phyloP scores from a whole-genome alignment of 2,329 filamentous ascomycete genomes.

The Pseudogymnoascus sp. region DNA sequence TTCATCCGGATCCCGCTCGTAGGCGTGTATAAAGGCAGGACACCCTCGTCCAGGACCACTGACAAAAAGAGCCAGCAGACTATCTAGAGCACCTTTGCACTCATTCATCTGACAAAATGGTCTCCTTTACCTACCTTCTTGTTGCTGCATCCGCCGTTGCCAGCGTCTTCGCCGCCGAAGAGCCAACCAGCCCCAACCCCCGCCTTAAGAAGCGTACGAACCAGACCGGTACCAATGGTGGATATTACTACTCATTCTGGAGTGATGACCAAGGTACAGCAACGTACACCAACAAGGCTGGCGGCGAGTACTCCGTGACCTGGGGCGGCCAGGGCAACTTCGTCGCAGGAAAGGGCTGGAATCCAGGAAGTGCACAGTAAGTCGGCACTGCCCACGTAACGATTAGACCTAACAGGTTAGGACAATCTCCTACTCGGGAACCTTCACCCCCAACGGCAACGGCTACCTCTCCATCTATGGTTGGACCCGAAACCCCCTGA shows the following conservation, averaged over 20 bases:
- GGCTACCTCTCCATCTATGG: slow-evolving; percentile 48
- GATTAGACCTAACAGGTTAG: slow-evolving; percentile 18
- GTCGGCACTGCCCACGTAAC: not conserved
- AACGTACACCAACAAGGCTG: slow-evolving; percentile 46
- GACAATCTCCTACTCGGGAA: slow-evolving; percentile 35
- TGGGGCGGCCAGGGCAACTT: slow-evolving; percentile 41
- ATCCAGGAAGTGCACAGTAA: slow-evolving; percentile 24
- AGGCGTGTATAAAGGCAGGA: not conserved
- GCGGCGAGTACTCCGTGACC: slow-evolving; percentile 41
- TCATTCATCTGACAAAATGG: not conserved
- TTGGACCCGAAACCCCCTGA: slow-evolving; percentile 44
- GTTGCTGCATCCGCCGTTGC: not conserved
- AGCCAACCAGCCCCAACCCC: slow-evolving; percentile 1
- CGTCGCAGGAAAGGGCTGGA: slow-evolving; percentile 42
- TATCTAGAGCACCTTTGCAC: not conserved
- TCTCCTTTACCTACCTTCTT: not conserved
- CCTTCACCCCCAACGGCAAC: slow-evolving; percentile 32
- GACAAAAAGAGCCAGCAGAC: not conserved
- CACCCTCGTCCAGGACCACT: not conserved
- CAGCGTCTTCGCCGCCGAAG: not conserved
- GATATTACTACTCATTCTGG: slow-evolving; percentile 35
- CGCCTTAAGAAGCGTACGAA: slow-evolving; percentile 2
- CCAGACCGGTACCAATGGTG: not conserved
- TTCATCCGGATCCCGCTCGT: not conserved
- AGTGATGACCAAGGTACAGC: slow-evolving; percentile 42